phyloP scores from a whole-genome alignment of 2,329 filamentous ascomycete species.

The Emmonsiellopsis sp. region DNA sequence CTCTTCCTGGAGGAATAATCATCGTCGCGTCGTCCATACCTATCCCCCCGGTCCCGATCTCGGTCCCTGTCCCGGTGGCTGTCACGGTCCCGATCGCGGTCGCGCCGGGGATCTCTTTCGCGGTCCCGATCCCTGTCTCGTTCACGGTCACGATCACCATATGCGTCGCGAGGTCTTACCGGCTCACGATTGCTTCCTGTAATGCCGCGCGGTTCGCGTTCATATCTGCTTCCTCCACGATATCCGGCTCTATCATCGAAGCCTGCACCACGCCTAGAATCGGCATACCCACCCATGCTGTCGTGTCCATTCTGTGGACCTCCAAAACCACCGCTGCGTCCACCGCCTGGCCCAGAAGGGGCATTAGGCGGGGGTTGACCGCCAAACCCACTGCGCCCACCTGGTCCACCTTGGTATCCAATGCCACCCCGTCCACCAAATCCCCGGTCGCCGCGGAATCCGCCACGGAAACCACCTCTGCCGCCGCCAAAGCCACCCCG shows the following conservation, averaged over 20 bases:
- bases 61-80: slow-evolving; percentile 42
- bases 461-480: slow-evolving; percentile 44
- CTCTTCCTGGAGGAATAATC: slow-evolving; percentile 52
- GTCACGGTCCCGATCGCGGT: slow-evolving; percentile 42
- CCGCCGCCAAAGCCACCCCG: slow-evolving; percentile 45
- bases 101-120: slow-evolving; percentile 50
- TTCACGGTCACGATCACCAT: slow-evolving; percentile 39
- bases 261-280: slow-evolving; percentile 44
- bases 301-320: slow-evolving; percentile 35
- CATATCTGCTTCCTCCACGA: slow-evolving; percentile 39
- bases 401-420: slow-evolving; percentile 53
- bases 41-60: slow-evolving; percentile 31
- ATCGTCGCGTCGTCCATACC: slow-evolving; percentile 43
- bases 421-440: slow-evolving; percentile 43
- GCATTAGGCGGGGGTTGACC: slow-evolving; percentile 41
- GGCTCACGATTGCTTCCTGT: slow-evolving; percentile 80
- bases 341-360: slow-evolving; percentile 47
- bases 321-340: slow-evolving; percentile 42
- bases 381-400: slow-evolving; percentile 44
- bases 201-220: slow-evolving; percentile 46
- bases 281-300: slow-evolving; percentile 34
- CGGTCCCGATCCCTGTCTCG: slow-evolving; percentile 44
- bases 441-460: slow-evolving; percentile 42
- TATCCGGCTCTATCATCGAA: slow-evolving; percentile 51
- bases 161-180: slow-evolving; percentile 59